phyloP scores from a whole-genome alignment of 805 yeast genomes.

The Schwanniomyces vanrijiae region DNA sequence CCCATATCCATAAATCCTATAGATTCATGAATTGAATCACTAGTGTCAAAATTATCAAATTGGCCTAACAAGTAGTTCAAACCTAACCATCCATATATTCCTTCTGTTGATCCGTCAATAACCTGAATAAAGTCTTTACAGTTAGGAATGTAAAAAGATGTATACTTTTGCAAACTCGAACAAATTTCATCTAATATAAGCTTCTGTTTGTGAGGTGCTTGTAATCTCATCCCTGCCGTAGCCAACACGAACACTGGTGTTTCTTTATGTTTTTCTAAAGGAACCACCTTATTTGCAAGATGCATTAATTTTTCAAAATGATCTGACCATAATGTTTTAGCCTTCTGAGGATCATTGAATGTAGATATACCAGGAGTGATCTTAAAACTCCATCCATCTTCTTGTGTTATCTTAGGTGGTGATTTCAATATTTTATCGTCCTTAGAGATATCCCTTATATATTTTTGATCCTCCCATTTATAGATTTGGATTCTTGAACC shows the following conservation, averaged over 20 bases:
- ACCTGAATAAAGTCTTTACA: conserved; percentile 77
- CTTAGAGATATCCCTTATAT: conserved; percentile 12
- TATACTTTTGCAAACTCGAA: conserved; percentile 47
- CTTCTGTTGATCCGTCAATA: conserved; percentile 94
- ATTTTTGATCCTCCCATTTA: conserved; percentile 62
- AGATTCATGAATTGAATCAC: conserved; percentile 47
- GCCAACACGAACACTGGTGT: conserved; percentile 93
- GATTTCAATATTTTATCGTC: conserved; percentile 43
- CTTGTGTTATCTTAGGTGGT: conserved; percentile 68
- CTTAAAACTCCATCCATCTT: conserved; percentile 67
- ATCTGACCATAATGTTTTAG: conserved; percentile 60
- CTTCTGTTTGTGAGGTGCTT: conserved; percentile 54
- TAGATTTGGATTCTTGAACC: conserved; percentile 89
- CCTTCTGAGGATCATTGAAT: conserved; percentile 42
- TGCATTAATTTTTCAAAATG: conserved; percentile 68
- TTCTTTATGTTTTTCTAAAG: conserved; percentile 51
- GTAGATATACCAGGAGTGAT: conserved; percentile 84
- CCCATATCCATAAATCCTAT: conserved; percentile 99
- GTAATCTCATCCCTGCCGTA: conserved; percentile 93
- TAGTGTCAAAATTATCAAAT: conserved; percentile 48
- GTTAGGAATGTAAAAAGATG: conserved; percentile 54
- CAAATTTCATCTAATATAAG: conserved; percentile 64
- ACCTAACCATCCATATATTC: conserved; percentile 93
- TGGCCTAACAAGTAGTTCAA: conserved; percentile 79
- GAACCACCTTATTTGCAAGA: conserved; percentile 72